Conservation (phyloP, 345 rosid species). For the Euclidium syriacum region DNA sequence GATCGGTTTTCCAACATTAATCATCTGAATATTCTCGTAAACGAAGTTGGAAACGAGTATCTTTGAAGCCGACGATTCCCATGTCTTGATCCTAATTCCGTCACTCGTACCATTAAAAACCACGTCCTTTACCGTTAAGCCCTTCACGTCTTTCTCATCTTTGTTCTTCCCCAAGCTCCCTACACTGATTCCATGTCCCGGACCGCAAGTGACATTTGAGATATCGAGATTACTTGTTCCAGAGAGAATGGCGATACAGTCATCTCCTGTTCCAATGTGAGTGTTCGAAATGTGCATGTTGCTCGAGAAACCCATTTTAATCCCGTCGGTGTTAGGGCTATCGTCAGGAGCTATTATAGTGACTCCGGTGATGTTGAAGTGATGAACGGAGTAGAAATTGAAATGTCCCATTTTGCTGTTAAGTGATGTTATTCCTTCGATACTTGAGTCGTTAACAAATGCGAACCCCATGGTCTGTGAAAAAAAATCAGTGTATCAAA, state of each 20-base stretch:
- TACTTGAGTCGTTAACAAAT: neutral
- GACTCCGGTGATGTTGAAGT: neutral
- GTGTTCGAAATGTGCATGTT: neutral
- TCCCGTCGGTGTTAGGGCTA: slow-evolving; percentile 4
- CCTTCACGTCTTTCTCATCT: neutral
- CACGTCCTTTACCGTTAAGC: neutral
- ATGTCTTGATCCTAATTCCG: neutral
- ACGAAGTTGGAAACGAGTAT: neutral
- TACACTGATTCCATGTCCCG: neutral
- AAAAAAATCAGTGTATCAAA: neutral
- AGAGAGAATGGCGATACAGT: slow-evolving; percentile 8
- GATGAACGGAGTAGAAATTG: neutral
- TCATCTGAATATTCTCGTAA: neutral
- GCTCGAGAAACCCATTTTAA: neutral
- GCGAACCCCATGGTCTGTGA: slow-evolving; percentile 1
- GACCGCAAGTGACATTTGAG: neutral
- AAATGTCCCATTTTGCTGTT: neutral
- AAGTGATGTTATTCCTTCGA: neutral
- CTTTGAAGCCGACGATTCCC: neutral
- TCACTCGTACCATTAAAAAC: neutral
- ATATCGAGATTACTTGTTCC: neutral
- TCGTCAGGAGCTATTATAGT: neutral
- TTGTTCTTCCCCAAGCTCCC: neutral
- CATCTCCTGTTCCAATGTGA: neutral
- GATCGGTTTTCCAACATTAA: neutral